These are phyloP conservation scores for Rhodotorula kratochvilovae DNA, from an alignment of 768 basidiomycete species.

Conservation along the genomic window DNA sequence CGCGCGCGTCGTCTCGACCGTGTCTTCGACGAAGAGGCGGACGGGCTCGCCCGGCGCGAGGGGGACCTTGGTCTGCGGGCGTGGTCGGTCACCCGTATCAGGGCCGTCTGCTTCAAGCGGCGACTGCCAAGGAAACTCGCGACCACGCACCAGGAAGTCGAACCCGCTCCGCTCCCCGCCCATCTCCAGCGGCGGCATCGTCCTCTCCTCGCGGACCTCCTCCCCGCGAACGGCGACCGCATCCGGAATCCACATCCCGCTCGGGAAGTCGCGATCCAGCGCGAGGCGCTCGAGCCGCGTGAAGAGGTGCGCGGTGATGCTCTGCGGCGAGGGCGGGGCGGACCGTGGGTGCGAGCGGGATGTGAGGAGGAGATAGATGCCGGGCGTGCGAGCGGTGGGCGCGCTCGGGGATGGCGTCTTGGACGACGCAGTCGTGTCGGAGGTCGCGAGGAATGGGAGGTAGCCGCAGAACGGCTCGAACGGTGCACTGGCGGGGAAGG, in stretches of 20 bases:
- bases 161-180: background rate
- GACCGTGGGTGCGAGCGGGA: background rate
- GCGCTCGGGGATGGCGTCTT: no score
- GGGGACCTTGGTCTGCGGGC: constrained; percentile 7
- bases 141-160: constrained; percentile 5
- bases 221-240: background rate
- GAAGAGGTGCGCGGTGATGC: no score
- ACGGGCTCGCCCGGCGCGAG: background rate
- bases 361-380: background rate
- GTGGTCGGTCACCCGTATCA: fast-evolving
- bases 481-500: background rate
- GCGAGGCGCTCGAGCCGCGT: background rate
- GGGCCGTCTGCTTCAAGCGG: no score
- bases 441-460: background rate
- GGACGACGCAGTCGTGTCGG: background rate
- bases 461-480: background rate
- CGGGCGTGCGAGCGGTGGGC: background rate
- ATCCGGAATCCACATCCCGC: background rate
- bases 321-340: background rate
- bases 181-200: no score
- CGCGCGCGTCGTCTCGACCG: background rate
- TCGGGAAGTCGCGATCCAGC: background rate
- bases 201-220: background rate
- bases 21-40: background rate
- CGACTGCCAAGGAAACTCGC: background rate